These are phyloP conservation scores for Vitis hybrid DNA, from an alignment of 177 flowering plant genomes.

Conservation along the genomic window DNA sequence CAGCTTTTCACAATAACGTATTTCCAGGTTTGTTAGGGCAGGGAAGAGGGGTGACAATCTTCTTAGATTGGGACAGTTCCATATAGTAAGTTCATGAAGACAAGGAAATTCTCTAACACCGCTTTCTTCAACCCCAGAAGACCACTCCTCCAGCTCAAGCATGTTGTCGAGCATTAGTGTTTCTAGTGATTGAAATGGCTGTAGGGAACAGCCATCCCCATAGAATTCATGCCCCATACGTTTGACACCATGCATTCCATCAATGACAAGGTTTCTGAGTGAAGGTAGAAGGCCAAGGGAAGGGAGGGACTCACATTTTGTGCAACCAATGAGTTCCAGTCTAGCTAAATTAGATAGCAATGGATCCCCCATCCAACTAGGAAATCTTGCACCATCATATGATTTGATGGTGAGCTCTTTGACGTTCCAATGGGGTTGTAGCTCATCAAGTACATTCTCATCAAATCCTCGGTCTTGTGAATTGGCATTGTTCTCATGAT, in stretches of 20 bases:
- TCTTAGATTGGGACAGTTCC: constrained; percentile 1
- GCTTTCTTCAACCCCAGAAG: neutral
- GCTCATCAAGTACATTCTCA: neutral
- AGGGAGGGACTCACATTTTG: neutral
- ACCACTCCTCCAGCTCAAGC: constrained; percentile 4
- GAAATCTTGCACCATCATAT: constrained; percentile 2
- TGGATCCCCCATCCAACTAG: constrained; percentile 5
- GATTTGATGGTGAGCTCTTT: neutral
- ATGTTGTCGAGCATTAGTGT: neutral
- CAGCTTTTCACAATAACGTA: neutral
- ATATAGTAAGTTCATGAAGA: neutral
- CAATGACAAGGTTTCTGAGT: neutral
- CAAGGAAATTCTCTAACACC: neutral
- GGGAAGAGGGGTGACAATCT: neutral
- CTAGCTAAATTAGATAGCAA: neutral
- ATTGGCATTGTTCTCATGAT: neutral
- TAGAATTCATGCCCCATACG: constrained; percentile 2
- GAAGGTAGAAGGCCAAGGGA: constrained; percentile 3
- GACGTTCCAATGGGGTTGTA: neutral
- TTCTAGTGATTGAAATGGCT: neutral
- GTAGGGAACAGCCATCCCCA: neutral
- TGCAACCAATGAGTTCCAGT: neutral
- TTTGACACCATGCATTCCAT: neutral
- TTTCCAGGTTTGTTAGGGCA: neutral
- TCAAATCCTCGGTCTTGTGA: neutral